Evolutionary conservation across 176 grass and related monocot genomes (phyloP).

Genomic region (Saccharum officinarum): DNA sequence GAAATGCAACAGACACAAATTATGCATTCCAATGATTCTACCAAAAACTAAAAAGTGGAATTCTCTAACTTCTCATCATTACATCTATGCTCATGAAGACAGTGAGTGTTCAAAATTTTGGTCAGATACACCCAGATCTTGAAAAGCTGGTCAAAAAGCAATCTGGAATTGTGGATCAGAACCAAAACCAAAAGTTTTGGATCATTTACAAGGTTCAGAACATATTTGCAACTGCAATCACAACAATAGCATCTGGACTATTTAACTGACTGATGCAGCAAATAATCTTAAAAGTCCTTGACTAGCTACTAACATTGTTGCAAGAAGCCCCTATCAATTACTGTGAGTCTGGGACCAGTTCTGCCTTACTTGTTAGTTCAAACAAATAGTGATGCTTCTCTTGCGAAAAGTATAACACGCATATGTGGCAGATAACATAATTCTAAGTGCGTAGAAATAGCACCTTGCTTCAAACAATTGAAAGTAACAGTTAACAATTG

Average conservation of each 20-base stretch:
- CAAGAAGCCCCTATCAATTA: background rate
- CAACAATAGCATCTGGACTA: background rate
- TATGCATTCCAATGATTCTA: background rate
- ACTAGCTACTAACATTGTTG: background rate
- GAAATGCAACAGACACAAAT: background rate
- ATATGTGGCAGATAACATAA: background rate
- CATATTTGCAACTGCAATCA: background rate
- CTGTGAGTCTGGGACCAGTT: background rate
- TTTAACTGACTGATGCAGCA: background rate
- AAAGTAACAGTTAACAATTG: background rate
- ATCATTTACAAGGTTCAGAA: background rate
- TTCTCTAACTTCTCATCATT: background rate
- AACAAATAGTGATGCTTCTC: background rate
- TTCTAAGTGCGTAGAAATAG: background rate
- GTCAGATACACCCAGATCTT: background rate
- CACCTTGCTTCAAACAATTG: background rate
- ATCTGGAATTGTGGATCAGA: background rate
- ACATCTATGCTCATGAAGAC: background rate
- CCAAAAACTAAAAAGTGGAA: background rate
- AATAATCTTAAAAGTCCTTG: background rate
- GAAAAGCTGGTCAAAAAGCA: background rate
- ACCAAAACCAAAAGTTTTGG: background rate
- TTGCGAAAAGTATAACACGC: background rate
- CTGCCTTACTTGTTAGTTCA: background rate
- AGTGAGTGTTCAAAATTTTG: background rate